Percentiles rank a stretch among this genome's conserved stretches.
phyloP scores from a whole-genome alignment of 2,329 filamentous ascomycete species.

The Graphiopsis chlorocephala region DNA sequence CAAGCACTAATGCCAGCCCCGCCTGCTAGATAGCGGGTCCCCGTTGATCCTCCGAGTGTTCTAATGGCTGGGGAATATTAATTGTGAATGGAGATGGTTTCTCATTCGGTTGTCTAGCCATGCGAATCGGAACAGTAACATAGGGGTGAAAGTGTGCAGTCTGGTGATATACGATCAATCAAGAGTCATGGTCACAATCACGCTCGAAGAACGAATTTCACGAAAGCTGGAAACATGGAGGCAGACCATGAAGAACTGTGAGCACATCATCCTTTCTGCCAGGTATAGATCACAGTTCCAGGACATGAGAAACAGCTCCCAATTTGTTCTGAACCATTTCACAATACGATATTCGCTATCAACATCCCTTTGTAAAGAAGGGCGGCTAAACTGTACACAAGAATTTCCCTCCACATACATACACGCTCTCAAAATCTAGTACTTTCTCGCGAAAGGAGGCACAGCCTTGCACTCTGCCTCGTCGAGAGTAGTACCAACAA shows the following conservation, averaged over 20 bases:
- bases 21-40: neutral
- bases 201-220: neutral
- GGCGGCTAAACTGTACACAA: conserved; percentile 1
- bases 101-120: neutral
- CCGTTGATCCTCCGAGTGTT: conserved; percentile 5
- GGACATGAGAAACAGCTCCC: neutral
- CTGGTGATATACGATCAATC: neutral
- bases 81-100: neutral
- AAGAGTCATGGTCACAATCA: neutral
- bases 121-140: neutral
- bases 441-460: conserved; percentile 92
- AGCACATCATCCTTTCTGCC: neutral
- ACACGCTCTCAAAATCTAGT: conserved; percentile 52
- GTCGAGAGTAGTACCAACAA: conserved; percentile 80
- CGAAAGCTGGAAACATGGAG: neutral
- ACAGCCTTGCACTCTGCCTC: conserved; percentile 95
- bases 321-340: neutral
- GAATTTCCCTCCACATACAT: neutral
- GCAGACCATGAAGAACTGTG: neutral
- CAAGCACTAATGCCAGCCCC: neutral
- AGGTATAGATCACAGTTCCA: neutral
- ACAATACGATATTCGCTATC: conserved; percentile 6
- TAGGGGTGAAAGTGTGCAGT: neutral
- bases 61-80: conserved; percentile 2
- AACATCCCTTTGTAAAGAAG: neutral